A percentile compares a stretch with the other conserved stretches of the same genome.
phyloP scores from a whole-genome alignment of 1,139 yeast species.

The Yamadazyma kanchanaburiensis region DNA sequence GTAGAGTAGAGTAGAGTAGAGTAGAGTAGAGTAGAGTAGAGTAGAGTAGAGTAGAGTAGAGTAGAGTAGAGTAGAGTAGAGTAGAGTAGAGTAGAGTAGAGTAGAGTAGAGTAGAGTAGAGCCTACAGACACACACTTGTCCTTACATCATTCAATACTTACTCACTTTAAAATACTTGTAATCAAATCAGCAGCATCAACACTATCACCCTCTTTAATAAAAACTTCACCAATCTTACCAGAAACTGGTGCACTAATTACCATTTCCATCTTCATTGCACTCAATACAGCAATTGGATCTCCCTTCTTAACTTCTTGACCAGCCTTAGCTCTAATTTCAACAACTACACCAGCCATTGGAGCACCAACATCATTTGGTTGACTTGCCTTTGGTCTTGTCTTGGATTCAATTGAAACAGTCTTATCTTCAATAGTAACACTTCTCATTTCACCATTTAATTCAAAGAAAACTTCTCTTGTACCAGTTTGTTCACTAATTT shows the following conservation, averaged over 20 bases:
- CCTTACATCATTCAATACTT: background rate
- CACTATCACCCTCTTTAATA: constrained; percentile 90
- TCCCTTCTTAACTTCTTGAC: constrained; percentile 90
- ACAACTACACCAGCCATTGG: constrained; percentile 99
- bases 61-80: too few species aligned
- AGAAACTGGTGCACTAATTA: constrained; percentile 84
- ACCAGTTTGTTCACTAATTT: constrained; percentile 80
- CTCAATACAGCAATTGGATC: constrained; percentile 91
- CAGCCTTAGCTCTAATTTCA: constrained; percentile 87
- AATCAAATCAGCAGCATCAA: constrained; percentile 86
- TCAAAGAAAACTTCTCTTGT: constrained; percentile 95
- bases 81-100: too few species aligned
- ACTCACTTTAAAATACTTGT: constrained; percentile 29
- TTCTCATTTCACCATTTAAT: constrained; percentile 96
- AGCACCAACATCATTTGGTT: constrained; percentile 93
- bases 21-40: too few species aligned
- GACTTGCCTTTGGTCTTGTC: constrained; percentile 88
- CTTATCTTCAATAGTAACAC: constrained; percentile 87
- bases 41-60: too few species aligned
- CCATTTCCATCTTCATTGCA: constrained; percentile 99
- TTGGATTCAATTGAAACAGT: constrained; percentile 80
- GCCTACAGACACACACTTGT: constrained; percentile 1
- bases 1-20: too few species aligned
- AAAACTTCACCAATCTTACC: constrained; percentile 78
- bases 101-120: constrained; percentile 10